A percentile compares a stretch with the other conserved stretches of the same genome.
These are phyloP conservation scores for Solanum acaule DNA, from an alignment of 257 asterid species.

Conservation along the genomic window DNA sequence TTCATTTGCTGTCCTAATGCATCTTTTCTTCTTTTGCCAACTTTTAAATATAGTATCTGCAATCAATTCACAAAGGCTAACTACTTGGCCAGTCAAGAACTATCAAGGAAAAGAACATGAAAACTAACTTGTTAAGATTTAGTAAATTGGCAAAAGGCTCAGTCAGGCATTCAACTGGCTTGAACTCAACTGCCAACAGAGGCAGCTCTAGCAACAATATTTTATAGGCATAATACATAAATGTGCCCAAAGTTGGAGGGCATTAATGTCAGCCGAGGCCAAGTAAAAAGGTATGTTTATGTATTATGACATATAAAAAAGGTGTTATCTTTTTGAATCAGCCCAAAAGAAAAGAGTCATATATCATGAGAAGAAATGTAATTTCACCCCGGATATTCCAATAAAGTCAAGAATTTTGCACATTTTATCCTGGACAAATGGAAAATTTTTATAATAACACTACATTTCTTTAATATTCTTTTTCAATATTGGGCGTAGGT, in stretches of 20 bases:
- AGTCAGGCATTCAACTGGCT: neutral
- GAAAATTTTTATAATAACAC: neutral
- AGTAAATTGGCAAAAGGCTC: constrained; percentile 36
- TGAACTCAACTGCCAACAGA: neutral
- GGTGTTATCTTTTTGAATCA: constrained; percentile 27
- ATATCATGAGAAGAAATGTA: neutral
- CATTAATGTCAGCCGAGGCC: neutral
- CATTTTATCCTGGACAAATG: neutral
- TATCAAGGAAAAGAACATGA: neutral
- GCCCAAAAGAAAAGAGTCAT: neutral
- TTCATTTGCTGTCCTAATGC: neutral
- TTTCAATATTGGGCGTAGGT: neutral
- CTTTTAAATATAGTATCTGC: neutral
- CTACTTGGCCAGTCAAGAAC: neutral
- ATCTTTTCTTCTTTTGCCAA: neutral
- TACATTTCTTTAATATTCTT: neutral
- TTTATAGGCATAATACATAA: neutral
- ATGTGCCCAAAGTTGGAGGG: neutral
- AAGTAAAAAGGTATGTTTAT: neutral
- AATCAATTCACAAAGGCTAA: neutral
- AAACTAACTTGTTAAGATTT: neutral
- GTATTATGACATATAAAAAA: neutral
- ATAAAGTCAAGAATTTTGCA: neutral
- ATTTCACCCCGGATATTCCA: neutral
- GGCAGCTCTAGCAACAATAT: neutral